Conservation (phyloP, 495 filamentous ascomycete species). For the Xylaria longipes region DNA sequence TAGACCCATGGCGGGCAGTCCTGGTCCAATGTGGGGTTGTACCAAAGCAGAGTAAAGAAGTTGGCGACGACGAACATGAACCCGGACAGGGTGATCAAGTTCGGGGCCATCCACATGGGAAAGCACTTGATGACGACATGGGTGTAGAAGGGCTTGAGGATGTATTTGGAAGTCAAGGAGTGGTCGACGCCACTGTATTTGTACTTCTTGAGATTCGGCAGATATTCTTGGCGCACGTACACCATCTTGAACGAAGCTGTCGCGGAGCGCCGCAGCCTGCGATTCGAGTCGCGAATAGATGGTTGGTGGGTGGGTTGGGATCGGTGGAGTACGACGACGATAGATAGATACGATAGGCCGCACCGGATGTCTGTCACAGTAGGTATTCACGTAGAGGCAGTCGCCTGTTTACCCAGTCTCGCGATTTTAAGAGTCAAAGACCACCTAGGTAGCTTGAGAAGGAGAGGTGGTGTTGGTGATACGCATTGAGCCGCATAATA, state of each 20-base stretch:
- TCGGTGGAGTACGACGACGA: neutral
- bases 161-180: slow-evolving; percentile 84
- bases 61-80: slow-evolving; percentile 93
- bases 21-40: slow-evolving; percentile 90
- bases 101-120: slow-evolving; percentile 91
- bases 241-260: slow-evolving; percentile 56
- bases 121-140: slow-evolving; percentile 92
- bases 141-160: slow-evolving; percentile 97
- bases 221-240: slow-evolving; percentile 90
- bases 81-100: slow-evolving; percentile 85
- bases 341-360: neutral
- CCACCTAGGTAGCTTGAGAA: neutral
- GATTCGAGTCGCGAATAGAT: neutral
- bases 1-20: slow-evolving; percentile 97
- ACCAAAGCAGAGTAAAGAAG: slow-evolving; percentile 92
- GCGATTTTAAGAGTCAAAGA: neutral
- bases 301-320: neutral
- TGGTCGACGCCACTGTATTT: slow-evolving; percentile 92
- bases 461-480: neutral
- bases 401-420: no score
- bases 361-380: neutral
- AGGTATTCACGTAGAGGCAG: neutral
- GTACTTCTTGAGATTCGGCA: slow-evolving; percentile 88
- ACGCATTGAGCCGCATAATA: neutral
- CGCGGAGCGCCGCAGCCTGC: slow-evolving; percentile 1